Evolutionary conservation across 1,139 yeast genomes (phyloP), one percentile per base, ranked within the genome.

Genomic region (Zygosaccharomyces pseudobailii): DNA sequence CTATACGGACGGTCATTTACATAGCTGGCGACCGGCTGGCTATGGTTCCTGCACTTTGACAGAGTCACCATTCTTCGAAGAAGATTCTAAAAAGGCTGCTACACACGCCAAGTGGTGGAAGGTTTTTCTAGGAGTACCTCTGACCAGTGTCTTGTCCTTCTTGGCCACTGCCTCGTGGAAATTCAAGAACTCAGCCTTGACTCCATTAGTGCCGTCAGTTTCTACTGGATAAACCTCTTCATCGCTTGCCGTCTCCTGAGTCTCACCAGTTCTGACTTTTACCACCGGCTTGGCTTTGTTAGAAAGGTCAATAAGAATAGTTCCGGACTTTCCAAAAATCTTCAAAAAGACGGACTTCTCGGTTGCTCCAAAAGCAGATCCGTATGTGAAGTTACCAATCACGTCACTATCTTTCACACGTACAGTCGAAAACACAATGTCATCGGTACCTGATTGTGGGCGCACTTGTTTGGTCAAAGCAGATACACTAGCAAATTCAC

Each of bases 21-120:
- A n/a, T 6, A 22, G 6, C 20, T 34, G 5, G 13, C 40, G 20
- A 25, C 13, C n/a, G 6, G 27, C 27, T 24, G 9, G 22, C 27
- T 62, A 38, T 25, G 41, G 41, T 9, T 38, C 17, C 46, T 67
- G 74, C 30, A 87, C 85, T 47, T 66, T 66, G 28, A 82, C 82
- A 36, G 76, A 68, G 46, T 71, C 67, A 55, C 96, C 96, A 47
- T 73, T 71, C 42, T 74, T 69, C 37, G 74, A 65, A 35, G 89
- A 78, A 50, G 94, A 83, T 53, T 84, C 83, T 40, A 90, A 69
- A 53, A 87, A 86, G 36, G 96, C 97, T 47, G 80, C 94, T 50
- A 90, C 80, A 57, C 87, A 78, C 7, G 96, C 96, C 67, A 89
- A 79, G 66, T 90, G 97, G 68, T 89, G 96, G 80, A 85, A 89